Evolutionary conservation across 352 stramenopile genomes (phyloP).

Genomic region (Phytophthora crassamura): DNA sequence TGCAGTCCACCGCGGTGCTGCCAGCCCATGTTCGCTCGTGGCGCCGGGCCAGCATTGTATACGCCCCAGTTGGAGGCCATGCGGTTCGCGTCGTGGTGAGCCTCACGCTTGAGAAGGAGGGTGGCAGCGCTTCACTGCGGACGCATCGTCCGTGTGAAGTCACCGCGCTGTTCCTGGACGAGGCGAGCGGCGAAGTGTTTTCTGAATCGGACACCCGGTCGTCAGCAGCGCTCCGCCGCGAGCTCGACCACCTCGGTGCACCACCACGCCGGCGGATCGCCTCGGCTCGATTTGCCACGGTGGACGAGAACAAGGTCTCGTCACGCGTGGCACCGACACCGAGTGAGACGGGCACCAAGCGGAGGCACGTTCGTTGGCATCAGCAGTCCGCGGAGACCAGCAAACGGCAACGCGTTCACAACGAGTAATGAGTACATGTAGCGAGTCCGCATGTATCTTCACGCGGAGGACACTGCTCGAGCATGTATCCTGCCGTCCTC

Average conservation of each 20-base stretch:
- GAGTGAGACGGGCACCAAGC: slow-evolving; percentile 27
- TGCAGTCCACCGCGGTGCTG: slow-evolving; percentile 56
- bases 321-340: slow-evolving; percentile 11
- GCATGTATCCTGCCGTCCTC: slow-evolving; percentile 23
- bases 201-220: slow-evolving; percentile 12
- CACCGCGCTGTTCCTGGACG: slow-evolving; percentile 39
- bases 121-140: slow-evolving; percentile 12
- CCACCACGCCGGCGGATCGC: slow-evolving; percentile 9
- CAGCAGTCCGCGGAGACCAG: not conserved
- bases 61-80: slow-evolving; percentile 38
- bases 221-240: not conserved
- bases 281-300: slow-evolving; percentile 28
- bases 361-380: slow-evolving; percentile 16
- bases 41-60: slow-evolving; percentile 31
- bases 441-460: not conserved
- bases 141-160: slow-evolving; percentile 42
- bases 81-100: slow-evolving; percentile 51
- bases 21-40: slow-evolving; percentile 26
- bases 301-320: slow-evolving; percentile 26
- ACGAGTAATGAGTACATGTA: slow-evolving; percentile 16
- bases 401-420: slow-evolving; percentile 28
- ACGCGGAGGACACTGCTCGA: slow-evolving; percentile 11
- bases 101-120: slow-evolving; percentile 53
- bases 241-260: not conserved
- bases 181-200: slow-evolving; percentile 33